Percentiles rank a stretch among this genome's conserved stretches.
phyloP scores from a whole-genome alignment of 164 flowering plant species.

The Magnolia officinalis region DNA sequence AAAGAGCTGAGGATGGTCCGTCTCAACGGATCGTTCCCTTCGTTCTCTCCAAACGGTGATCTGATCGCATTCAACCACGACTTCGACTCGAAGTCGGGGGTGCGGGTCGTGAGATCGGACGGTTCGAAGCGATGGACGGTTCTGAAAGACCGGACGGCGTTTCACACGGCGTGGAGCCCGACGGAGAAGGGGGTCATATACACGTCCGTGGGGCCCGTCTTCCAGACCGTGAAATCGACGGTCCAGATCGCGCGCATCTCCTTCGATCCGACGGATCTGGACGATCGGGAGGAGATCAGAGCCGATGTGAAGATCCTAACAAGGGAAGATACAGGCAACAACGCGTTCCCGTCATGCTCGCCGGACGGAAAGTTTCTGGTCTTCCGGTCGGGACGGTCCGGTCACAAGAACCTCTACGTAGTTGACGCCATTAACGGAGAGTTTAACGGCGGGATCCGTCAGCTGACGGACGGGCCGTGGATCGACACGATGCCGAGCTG shows the following conservation, averaged over 20 bases:
- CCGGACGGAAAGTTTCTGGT: slow-evolving; percentile 74
- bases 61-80: slow-evolving; percentile 54
- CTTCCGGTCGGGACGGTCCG: slow-evolving; percentile 77
- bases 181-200: slow-evolving; percentile 54
- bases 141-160: slow-evolving; percentile 41
- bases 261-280: slow-evolving; percentile 36
- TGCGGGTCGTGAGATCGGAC: slow-evolving; percentile 52
- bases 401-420: slow-evolving; percentile 73
- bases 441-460: slow-evolving; percentile 46
- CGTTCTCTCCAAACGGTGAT: slow-evolving; percentile 53
- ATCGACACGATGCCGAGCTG: slow-evolving; percentile 93
- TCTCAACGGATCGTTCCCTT: slow-evolving; percentile 60
- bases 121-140: slow-evolving; percentile 71
- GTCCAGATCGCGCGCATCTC: slow-evolving; percentile 77
- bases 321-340: slow-evolving; percentile 66
- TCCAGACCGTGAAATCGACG: slow-evolving; percentile 39
- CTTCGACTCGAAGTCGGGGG: slow-evolving; percentile 38
- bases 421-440: slow-evolving; percentile 63
- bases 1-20: slow-evolving; percentile 47
- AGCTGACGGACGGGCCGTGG: slow-evolving; percentile 76
- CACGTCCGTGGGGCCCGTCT: slow-evolving; percentile 73
- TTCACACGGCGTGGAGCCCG: slow-evolving; percentile 66
- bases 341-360: slow-evolving; percentile 81
- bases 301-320: slow-evolving; percentile 58
- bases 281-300: slow-evolving; percentile 36